Percentiles rank a stretch among this genome's conserved stretches.
Conservation (phyloP, 192 early-diverging fungal genomes). For the Backusella tarrabulga region DNA sequence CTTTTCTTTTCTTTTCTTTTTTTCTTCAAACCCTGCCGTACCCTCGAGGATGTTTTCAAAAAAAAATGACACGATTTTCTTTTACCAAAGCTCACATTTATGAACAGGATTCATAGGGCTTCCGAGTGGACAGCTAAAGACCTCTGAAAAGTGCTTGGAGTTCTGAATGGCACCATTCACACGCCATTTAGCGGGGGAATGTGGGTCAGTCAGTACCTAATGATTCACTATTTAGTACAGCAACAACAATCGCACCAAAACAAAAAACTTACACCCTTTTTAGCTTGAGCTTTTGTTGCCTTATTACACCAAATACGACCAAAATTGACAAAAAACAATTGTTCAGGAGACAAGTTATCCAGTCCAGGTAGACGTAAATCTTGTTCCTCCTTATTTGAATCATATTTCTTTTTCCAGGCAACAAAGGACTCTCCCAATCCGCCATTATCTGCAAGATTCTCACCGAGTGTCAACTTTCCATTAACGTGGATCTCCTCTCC, state of each 20-base stretch:
- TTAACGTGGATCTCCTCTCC: conserved; percentile 46
- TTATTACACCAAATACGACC: conserved; percentile 67
- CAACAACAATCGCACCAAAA: background rate
- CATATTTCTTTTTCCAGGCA: conserved; percentile 37
- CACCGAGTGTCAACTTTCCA: conserved; percentile 53
- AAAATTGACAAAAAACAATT: conserved; percentile 69
- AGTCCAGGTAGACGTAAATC: conserved; percentile 47
- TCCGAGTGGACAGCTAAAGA: conserved; percentile 63
- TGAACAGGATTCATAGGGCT: conserved; percentile 67
- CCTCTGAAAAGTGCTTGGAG: conserved; percentile 62
- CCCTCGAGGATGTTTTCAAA: no score
- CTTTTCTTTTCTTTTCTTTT: background rate
- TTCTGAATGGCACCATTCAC: conserved; percentile 73
- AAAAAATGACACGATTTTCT: no score
- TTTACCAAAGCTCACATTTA: conserved; percentile 50
- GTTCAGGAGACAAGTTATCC: conserved; percentile 51
- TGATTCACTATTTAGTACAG: background rate
- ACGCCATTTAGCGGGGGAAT: conserved; percentile 62
- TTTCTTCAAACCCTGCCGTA: no score
- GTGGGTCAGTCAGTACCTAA: conserved; percentile 61
- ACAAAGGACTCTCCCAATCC: conserved; percentile 44
- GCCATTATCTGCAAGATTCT: conserved; percentile 73
- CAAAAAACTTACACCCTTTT: conserved; percentile 38
- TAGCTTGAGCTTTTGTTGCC: conserved; percentile 40
- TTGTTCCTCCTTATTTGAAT: conserved; percentile 20